Evolutionary conservation across 257 asterid genomes (phyloP).

Genomic region (Solanum rostratum): DNA sequence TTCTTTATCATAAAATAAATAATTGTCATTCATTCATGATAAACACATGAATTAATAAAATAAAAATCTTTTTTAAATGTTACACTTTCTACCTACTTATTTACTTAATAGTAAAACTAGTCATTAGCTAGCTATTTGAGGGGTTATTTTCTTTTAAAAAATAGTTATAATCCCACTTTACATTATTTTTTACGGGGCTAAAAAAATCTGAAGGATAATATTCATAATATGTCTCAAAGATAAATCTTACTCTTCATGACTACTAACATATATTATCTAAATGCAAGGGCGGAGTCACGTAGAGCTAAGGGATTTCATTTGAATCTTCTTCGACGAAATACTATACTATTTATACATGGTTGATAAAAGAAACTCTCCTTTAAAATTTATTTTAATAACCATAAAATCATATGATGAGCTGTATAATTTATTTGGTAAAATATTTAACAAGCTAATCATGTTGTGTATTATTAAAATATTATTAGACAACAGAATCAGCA

Average conservation of each 20-base stretch:
- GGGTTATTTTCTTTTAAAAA: background rate
- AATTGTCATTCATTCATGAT: background rate
- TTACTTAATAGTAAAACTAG: background rate
- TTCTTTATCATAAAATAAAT: background rate
- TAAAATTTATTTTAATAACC: too few relatives aligned
- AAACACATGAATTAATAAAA: background rate
- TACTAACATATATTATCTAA: background rate
- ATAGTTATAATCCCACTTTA: background rate
- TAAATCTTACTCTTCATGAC: background rate
- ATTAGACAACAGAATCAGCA: too few relatives aligned
- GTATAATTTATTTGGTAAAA: too few relatives aligned
- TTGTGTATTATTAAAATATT: too few relatives aligned
- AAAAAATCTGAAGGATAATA: background rate
- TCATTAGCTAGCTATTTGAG: background rate
- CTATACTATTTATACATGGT: background rate
- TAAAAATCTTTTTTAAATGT: background rate
- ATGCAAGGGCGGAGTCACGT: background rate
- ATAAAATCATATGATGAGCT: too few relatives aligned
- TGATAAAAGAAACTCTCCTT: background rate
- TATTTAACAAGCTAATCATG: too few relatives aligned
- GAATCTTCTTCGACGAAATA: accelerated
- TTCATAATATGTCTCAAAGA: background rate
- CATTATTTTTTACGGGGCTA: too few relatives aligned
- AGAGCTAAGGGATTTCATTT: background rate
- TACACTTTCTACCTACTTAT: background rate